A percentile compares a stretch with the other conserved stretches of the same genome.
Evolutionary conservation across 2,329 filamentous ascomycete genomes (phyloP).

Genomic region (Ambrosiella xylebori): DNA sequence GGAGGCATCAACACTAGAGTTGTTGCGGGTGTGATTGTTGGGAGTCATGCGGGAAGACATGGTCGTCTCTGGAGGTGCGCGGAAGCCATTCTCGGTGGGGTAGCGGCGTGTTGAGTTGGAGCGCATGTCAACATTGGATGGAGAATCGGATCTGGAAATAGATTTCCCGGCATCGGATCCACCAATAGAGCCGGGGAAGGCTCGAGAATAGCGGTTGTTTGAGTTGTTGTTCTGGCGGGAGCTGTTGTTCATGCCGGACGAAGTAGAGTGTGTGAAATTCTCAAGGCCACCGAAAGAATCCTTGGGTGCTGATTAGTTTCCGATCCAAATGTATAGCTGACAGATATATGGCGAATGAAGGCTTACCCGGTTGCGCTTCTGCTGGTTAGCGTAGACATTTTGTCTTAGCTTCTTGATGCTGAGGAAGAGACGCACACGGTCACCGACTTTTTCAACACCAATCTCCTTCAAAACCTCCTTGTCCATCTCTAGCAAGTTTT

Average conservation of each 20-base stretch:
- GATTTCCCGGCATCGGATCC: conserved; percentile 28
- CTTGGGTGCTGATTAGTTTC: conserved; percentile 25
- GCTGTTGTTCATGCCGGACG: conserved; percentile 42
- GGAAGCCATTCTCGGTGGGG: conserved; percentile 33
- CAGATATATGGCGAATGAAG: background rate
- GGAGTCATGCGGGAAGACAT: conserved; percentile 6
- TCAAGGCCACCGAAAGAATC: conserved; percentile 75
- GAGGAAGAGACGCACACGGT: conserved; percentile 78
- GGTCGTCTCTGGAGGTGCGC: conserved; percentile 42
- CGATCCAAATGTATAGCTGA: background rate
- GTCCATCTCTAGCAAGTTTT: conserved; percentile 92
- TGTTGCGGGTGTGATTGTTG: conserved; percentile 50
- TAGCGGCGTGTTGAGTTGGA: conserved; percentile 20
- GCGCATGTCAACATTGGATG: conserved; percentile 38
- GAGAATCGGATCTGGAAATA: conserved; percentile 54
- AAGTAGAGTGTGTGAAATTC: conserved; percentile 46
- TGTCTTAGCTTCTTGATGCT: conserved; percentile 70
- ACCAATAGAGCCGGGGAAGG: conserved; percentile 33
- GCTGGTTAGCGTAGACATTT: conserved; percentile 57
- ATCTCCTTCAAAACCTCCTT: conserved; percentile 93
- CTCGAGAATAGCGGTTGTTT: conserved; percentile 48
- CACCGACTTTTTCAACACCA: conserved; percentile 94
- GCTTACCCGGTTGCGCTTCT: conserved; percentile 70
- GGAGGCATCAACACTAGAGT: conserved; percentile 69
- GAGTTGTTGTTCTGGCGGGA: conserved; percentile 24